Conservation (phyloP, 1,284 basidiomycete genomes). For the Trichosporon sp. region DNA sequence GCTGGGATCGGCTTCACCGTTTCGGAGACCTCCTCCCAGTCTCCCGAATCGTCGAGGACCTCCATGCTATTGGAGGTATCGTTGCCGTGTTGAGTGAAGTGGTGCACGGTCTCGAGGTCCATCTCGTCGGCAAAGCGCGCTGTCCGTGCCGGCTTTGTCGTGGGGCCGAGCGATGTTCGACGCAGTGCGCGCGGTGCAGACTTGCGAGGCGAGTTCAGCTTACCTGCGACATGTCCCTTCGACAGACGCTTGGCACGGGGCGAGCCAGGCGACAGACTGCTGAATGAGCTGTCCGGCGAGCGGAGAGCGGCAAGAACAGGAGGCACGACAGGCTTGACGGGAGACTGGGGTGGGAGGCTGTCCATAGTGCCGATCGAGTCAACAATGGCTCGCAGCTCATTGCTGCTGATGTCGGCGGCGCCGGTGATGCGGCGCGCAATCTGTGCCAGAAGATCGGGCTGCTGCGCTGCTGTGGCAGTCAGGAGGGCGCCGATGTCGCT, state of each 20-base stretch:
- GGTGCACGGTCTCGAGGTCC: constrained; percentile 23
- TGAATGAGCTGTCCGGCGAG: constrained; percentile 29
- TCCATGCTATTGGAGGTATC: constrained; percentile 21
- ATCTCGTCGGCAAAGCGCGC: constrained; percentile 27
- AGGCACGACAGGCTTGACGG: not conserved
- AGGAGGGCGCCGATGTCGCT: constrained; percentile 57
- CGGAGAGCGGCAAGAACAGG: not conserved
- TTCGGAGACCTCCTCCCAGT: constrained; percentile 31
- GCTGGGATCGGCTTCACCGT: constrained; percentile 15
- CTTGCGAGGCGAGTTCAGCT: constrained; percentile 23
- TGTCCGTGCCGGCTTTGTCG: constrained; percentile 6
- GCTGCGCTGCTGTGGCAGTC: not conserved
- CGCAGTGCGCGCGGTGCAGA: not conserved
- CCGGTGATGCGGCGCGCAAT: constrained; percentile 10
- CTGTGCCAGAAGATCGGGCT: not conserved
- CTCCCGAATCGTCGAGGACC: constrained; percentile 20
- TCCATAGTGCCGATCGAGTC: constrained; percentile 13
- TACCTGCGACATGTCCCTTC: constrained; percentile 25
- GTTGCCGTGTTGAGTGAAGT: constrained; percentile 20
- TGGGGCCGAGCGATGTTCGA: not conserved
- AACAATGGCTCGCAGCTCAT: constrained; percentile 21
- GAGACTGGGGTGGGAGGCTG: constrained; percentile 10
- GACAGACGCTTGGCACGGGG: constrained; percentile 26
- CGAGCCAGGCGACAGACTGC: constrained; percentile 52
- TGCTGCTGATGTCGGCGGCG: constrained; percentile 16